Evolutionary conservation across 768 basidiomycete species (phyloP), one percentile per base, ranked within the genome.

Genomic region (Mycena epipterygia): DNA sequence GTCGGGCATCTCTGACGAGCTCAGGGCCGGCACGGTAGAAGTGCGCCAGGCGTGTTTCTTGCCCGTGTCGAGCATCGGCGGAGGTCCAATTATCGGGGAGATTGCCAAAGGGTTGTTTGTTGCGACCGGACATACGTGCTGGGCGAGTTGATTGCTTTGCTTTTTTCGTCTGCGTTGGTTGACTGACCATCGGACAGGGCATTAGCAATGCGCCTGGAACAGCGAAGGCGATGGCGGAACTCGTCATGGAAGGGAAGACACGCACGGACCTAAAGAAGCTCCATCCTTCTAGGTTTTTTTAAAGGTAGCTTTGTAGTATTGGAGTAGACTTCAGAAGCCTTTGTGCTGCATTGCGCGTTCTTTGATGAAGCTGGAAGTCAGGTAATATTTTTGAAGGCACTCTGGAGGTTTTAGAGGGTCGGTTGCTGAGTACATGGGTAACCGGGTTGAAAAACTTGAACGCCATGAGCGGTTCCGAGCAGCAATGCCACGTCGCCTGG

Each of bases 161-260:
- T 33, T 19, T 72, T n/a, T 61, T 46, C 11, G 19, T 37, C 14
- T 8, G 27, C 0, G 2, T 21, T 37, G n/a, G n/a, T 53, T 33
- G 56, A 42, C 61, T 76, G 19, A 76, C 30, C 14, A 41, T 39
- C 37, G 46, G 3, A 19, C 64, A 93, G 92, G 93, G 93, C 0
- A 91, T 94, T 46, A 93, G 89, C 78, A 93, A 93, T 77, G 94
- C 91, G 4, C 95, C 95, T 0, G 95, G 94, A 5, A 96, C 95
- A 4, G 96, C 91, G 1, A 89, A 87, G 73, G 89, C 88, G 9
- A 78, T 98, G 46, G 84, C 89, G 17, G 93, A 95, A 78, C 80
- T 94, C 21, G 81, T 96, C 9, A 83, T 95, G 81, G 88, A 91
- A 35, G 93, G 93, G 14, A 86, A 86, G 68, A 87, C 88, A 53